Conservation (phyloP, 495 filamentous ascomycete genomes). For the Endocarpon pusillum region DNA sequence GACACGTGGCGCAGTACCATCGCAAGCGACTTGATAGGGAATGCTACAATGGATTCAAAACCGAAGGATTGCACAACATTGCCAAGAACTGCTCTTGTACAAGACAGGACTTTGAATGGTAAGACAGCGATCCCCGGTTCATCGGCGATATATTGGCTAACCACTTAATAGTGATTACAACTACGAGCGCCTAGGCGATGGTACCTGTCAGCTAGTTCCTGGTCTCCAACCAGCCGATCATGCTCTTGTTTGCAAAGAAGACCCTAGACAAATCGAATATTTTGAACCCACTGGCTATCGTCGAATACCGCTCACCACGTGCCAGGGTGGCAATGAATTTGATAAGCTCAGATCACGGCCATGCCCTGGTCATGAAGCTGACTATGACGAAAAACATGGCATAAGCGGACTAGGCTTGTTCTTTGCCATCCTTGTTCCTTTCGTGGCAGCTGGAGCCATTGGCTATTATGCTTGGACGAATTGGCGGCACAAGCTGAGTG, state of each 20-base stretch:
- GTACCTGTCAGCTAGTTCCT: slow-evolving; percentile 54
- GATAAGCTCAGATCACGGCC: slow-evolving; percentile 42
- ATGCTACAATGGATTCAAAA: slow-evolving; percentile 61
- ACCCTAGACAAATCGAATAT: slow-evolving; percentile 54
- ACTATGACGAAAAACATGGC: slow-evolving; percentile 57
- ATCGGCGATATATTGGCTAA: slow-evolving; percentile 9
- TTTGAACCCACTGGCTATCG: slow-evolving; percentile 76
- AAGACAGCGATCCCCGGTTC: slow-evolving; percentile 14
- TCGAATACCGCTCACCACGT: slow-evolving; percentile 78
- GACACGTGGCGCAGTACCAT: slow-evolving; percentile 75
- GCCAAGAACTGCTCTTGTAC: slow-evolving; percentile 65
- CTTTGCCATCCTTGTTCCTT: slow-evolving; percentile 61
- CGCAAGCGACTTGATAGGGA: slow-evolving; percentile 57
- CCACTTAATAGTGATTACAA: slow-evolving; percentile 64
- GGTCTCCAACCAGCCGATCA: slow-evolving; percentile 54
- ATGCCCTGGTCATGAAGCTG: slow-evolving; percentile 61
- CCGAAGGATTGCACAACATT: slow-evolving; percentile 50
- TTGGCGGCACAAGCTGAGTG: slow-evolving; percentile 47
- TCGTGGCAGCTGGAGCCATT: slow-evolving; percentile 45
- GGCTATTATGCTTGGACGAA: slow-evolving; percentile 78
- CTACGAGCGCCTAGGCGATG: slow-evolving; percentile 58
- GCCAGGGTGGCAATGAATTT: slow-evolving; percentile 49
- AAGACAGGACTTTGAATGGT: slow-evolving; percentile 88
- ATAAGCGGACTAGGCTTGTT: slow-evolving; percentile 63
- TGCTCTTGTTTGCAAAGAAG: slow-evolving; percentile 41